These are phyloP conservation scores for Psilocybe subaeruginosa DNA, from an alignment of 768 basidiomycete genomes.

Conservation along the genomic window DNA sequence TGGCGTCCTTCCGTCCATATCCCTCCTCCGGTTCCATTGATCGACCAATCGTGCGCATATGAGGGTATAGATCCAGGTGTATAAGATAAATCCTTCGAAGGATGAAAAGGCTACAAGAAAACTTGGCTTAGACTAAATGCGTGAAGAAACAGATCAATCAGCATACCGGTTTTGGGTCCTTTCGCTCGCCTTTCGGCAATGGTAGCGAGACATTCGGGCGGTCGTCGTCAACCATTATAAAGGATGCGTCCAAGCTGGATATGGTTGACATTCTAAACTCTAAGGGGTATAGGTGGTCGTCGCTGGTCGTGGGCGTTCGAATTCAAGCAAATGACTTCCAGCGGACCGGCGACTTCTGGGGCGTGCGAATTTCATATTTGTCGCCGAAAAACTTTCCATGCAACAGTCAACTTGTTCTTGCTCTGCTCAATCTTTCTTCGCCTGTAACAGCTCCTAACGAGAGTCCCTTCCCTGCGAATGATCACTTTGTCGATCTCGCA, in stretches of 20 bases:
- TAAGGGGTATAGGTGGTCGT: no score
- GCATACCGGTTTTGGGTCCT: neutral
- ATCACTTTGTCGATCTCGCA: no score
- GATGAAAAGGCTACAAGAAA: conserved; percentile 35
- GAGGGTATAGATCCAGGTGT: conserved; percentile 48
- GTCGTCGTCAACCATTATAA: conserved; percentile 45
- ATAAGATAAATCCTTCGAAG: conserved; percentile 50
- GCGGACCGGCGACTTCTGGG: no score
- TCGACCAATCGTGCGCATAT: conserved; percentile 79
- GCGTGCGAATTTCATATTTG: no score
- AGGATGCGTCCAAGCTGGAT: conserved; percentile 50
- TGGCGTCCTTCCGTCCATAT: conserved; percentile 72
- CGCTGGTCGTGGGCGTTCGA: no score
- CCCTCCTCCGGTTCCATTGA: conserved; percentile 52
- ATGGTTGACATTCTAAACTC: neutral
- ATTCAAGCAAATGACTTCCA: no score
- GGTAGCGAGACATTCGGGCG: neutral
- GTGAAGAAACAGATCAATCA: neutral
- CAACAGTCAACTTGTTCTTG: no score
- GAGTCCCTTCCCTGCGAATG: no score
- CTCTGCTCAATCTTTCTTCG: no score
- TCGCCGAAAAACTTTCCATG: no score
- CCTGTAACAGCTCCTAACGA: no score
- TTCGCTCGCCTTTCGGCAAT: neutral
- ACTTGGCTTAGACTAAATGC: neutral